phyloP scores from a whole-genome alignment of 2,329 filamentous ascomycete species.

The Cercospora sp. region DNA sequence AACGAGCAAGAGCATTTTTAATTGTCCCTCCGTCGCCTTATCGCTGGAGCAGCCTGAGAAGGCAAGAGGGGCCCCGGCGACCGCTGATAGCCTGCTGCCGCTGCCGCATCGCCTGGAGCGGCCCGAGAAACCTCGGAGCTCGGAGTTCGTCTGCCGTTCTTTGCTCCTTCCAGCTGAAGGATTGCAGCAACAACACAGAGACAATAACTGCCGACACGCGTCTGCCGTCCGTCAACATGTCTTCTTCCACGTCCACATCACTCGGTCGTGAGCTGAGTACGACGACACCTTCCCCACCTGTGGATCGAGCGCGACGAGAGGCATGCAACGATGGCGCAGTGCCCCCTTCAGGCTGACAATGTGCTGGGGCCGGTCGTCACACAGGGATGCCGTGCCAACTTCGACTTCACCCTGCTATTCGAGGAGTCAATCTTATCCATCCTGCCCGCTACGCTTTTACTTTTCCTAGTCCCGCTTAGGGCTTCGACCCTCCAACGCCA shows the following conservation, averaged over 20 bases:
- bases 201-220: not conserved
- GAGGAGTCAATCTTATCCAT: conserved; percentile 31
- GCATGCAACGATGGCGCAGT: conserved; percentile 5
- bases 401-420: conserved; percentile 33
- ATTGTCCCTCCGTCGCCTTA: not conserved
- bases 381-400: conserved; percentile 21
- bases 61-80: not conserved
- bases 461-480: conserved; percentile 23
- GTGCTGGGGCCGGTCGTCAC: conserved; percentile 24
- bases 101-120: not conserved
- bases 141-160: not conserved
- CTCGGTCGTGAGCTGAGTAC: not conserved
- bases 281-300: not conserved
- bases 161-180: not conserved
- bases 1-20: not conserved
- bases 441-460: conserved; percentile 24
- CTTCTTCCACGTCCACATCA: not conserved
- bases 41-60: not conserved
- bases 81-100: not conserved
- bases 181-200: not conserved
- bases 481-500: conserved; percentile 22
- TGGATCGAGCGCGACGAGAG: not conserved
- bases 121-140: not conserved
- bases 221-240: not conserved
- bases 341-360: conserved; percentile 20